A percentile compares a stretch with the other conserved stretches of the same genome.
phyloP scores from a whole-genome alignment of 2,329 filamentous ascomycete genomes.

The Sordariomycetes sp. region DNA sequence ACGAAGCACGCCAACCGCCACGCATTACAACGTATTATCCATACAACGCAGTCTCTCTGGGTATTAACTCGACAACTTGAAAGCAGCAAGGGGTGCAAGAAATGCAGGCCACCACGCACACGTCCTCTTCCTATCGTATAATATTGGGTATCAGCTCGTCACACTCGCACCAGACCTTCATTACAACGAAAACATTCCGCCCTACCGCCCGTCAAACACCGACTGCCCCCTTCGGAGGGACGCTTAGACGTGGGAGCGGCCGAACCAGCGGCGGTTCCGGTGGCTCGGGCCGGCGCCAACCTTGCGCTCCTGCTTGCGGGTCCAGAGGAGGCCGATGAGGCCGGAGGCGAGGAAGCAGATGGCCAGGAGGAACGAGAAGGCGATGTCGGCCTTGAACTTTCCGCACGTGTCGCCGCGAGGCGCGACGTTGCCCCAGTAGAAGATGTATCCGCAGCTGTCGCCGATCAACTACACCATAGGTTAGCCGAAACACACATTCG shows the following conservation, averaged over 20 bases:
- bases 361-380: constrained; percentile 62
- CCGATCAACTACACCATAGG: constrained; percentile 16
- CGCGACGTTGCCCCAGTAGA: constrained; percentile 47
- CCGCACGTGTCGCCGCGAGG: constrained; percentile 43
- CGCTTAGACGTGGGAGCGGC: constrained; percentile 4
- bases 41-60: too few species aligned
- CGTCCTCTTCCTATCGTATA: too few species aligned
- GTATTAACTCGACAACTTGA: too few species aligned
- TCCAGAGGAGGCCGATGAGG: constrained; percentile 45
- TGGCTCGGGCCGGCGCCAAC: constrained; percentile 16
- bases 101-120: too few species aligned
- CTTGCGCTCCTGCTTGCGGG: constrained; percentile 26
- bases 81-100: too few species aligned
- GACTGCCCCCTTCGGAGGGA: too few species aligned
- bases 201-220: too few species aligned
- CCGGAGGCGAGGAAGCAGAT: constrained; percentile 59
- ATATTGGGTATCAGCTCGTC: too few species aligned
- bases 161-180: too few species aligned
- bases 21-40: too few species aligned
- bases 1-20: too few species aligned
- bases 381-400: constrained; percentile 60
- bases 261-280: constrained; percentile 1
- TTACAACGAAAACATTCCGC: too few species aligned
- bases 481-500: not conserved
- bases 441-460: constrained; percentile 42